Evolutionary conservation across 2,329 filamentous ascomycete species (phyloP).

Genomic region (Penicillium sp.): DNA sequence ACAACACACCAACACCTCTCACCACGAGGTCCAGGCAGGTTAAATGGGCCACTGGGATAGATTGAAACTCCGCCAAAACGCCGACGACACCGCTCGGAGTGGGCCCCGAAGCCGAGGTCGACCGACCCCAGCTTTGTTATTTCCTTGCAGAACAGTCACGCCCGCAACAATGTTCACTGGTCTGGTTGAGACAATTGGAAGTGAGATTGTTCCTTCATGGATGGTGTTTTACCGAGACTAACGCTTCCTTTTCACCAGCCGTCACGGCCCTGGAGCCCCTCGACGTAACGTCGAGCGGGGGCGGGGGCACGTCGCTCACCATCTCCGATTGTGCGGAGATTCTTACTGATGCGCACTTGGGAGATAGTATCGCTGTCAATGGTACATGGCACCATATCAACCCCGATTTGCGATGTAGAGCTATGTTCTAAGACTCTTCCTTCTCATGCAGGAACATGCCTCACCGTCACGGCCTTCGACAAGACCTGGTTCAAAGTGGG

Average conservation of each 20-base stretch:
- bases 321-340: slow-evolving; percentile 76
- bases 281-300: slow-evolving; percentile 69
- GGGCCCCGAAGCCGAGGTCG: slow-evolving; percentile 30
- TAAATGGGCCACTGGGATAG: slow-evolving; percentile 21
- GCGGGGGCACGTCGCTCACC: slow-evolving; percentile 85
- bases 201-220: slow-evolving; percentile 55
- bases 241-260: slow-evolving; percentile 56
- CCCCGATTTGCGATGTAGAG: not conserved
- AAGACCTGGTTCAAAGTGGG: slow-evolving; percentile 78
- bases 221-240: slow-evolving; percentile 22
- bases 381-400: slow-evolving; percentile 51
- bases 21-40: not conserved
- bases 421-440: not conserved
- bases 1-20: not conserved
- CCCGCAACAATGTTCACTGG: slow-evolving; percentile 81
- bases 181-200: slow-evolving; percentile 88
- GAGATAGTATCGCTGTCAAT: slow-evolving; percentile 94
- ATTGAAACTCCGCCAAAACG: slow-evolving; percentile 29
- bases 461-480: slow-evolving; percentile 80
- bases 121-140: slow-evolving; percentile 18
- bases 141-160: slow-evolving; percentile 17
- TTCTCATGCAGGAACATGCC: slow-evolving; percentile 65
- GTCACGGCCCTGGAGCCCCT: slow-evolving; percentile 78
- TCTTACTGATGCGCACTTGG: slow-evolving; percentile 78
- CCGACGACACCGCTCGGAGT: slow-evolving; percentile 28